Evolutionary conservation across 2,329 filamentous ascomycete genomes (phyloP).

Genomic region (Cordyceps fumosorosea): DNA sequence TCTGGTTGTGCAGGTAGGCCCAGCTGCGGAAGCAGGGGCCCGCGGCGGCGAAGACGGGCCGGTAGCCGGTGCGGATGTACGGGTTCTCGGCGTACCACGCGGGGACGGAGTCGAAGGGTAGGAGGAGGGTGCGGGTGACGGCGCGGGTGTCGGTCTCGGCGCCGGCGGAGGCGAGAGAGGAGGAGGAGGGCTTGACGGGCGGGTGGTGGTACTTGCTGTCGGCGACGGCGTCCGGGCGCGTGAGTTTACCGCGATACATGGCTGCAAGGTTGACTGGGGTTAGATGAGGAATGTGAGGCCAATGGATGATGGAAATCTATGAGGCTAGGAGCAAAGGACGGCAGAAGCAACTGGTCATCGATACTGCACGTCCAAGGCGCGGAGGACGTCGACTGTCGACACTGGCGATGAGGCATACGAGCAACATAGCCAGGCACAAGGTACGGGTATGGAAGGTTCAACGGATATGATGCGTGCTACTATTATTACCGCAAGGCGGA

Average conservation of each 20-base stretch:
- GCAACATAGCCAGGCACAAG: not conserved
- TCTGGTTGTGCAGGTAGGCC: constrained; percentile 31
- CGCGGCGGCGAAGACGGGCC: constrained; percentile 32
- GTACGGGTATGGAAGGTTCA: not conserved
- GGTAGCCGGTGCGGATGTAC: constrained; percentile 36
- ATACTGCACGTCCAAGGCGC: not conserved
- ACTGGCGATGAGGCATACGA: not conserved
- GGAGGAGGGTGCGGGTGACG: constrained; percentile 12
- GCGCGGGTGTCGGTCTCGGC: not conserved
- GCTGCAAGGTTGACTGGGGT: not conserved
- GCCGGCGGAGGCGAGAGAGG: not conserved
- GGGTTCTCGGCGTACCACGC: constrained; percentile 36
- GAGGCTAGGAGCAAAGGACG: not conserved
- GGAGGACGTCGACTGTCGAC: not conserved
- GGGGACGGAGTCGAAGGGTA: constrained; percentile 28
- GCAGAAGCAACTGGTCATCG: not conserved
- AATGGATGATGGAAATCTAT: not conserved
- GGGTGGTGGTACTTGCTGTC: not conserved
- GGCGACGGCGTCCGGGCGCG: not conserved
- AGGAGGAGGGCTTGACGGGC: not conserved
- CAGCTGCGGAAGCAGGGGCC: constrained; percentile 32
- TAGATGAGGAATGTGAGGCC: not conserved
- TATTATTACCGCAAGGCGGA: not conserved
- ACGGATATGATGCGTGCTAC: not conserved
- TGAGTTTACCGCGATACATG: constrained; percentile 3